These are phyloP conservation scores for Fusarium floridanum DNA, from an alignment of 2,329 filamentous ascomycete species.

Conservation along the genomic window DNA sequence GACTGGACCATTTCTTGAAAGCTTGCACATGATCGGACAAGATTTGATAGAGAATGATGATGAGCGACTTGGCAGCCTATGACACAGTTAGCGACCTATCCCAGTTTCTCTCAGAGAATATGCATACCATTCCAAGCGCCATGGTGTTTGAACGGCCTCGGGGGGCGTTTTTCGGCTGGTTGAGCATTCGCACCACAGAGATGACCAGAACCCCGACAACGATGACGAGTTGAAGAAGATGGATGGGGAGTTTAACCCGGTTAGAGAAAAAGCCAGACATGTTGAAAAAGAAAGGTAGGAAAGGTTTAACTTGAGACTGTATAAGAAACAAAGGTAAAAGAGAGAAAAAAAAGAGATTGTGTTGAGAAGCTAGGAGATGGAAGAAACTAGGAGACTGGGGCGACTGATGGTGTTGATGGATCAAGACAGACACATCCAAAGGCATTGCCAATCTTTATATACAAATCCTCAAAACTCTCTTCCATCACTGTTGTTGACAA, in stretches of 20 bases:
- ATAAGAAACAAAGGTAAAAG: background rate
- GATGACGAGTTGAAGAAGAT: background rate
- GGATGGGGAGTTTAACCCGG: background rate
- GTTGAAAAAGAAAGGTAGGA: background rate
- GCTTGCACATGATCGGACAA: background rate
- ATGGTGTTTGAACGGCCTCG: background rate
- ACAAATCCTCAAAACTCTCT: background rate
- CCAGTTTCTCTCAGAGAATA: fast-evolving
- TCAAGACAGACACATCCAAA: background rate
- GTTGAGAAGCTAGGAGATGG: background rate
- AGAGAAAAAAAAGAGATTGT: background rate
- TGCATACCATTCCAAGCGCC: slow-evolving; percentile 2
- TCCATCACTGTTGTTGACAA: background rate
- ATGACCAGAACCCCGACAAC: background rate
- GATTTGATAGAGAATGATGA: background rate
- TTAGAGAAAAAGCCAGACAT: background rate
- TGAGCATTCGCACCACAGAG: background rate
- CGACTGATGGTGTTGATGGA: background rate
- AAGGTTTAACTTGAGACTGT: background rate
- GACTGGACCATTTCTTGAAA: slow-evolving; percentile 50
- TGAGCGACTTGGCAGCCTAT: background rate
- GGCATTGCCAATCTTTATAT: background rate
- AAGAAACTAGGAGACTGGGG: background rate
- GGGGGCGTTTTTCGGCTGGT: background rate
- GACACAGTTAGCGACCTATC: background rate